Evolutionary conservation across 768 basidiomycete genomes (phyloP).

Genomic region (Lanmaoa rubissima): DNA sequence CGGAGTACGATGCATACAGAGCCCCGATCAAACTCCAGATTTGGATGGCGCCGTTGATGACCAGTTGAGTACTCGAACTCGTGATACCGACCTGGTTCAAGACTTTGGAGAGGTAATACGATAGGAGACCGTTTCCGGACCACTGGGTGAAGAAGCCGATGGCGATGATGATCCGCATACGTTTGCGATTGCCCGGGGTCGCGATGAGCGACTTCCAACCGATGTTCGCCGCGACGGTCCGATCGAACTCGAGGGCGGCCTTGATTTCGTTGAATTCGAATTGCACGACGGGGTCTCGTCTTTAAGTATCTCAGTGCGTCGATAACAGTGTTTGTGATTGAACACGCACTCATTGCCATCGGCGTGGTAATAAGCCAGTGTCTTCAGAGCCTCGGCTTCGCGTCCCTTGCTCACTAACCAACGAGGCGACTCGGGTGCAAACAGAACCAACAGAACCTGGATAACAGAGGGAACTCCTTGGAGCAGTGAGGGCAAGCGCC

Average conservation of each 20-base stretch:
- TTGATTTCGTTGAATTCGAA: conserved; percentile 83
- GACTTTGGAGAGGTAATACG: conserved; percentile 71
- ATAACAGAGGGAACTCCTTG: conserved; percentile 69
- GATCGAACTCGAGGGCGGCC: conserved; percentile 69
- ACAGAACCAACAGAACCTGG: conserved; percentile 64
- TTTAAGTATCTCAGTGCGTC: conserved; percentile 12
- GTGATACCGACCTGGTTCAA: conserved; percentile 63
- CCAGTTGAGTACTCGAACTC: conserved; percentile 49
- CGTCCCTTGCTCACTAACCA: conserved; percentile 76
- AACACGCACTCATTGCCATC: conserved; percentile 57
- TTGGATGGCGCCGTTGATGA: conserved; percentile 64
- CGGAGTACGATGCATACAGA: conserved; percentile 23
- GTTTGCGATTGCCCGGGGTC: conserved; percentile 65
- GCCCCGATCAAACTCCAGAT: conserved; percentile 32
- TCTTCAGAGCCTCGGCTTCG: conserved; percentile 61
- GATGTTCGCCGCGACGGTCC: conserved; percentile 52
- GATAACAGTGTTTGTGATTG: too few species aligned
- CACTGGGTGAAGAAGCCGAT: conserved; percentile 74
- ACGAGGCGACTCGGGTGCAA: conserved; percentile 81
- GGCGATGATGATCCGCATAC: conserved; percentile 65
- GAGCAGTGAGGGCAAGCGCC: conserved; percentile 76
- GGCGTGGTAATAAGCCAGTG: conserved; percentile 81
- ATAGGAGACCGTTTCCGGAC: conserved; percentile 72
- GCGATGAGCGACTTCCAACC: conserved; percentile 68
- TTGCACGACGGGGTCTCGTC: conserved; percentile 62